Percentiles rank a stretch among this genome's conserved stretches.
These are phyloP conservation scores for Spergularia bocconei DNA, from an alignment of 148 eudicot genomes.

Conservation along the genomic window DNA sequence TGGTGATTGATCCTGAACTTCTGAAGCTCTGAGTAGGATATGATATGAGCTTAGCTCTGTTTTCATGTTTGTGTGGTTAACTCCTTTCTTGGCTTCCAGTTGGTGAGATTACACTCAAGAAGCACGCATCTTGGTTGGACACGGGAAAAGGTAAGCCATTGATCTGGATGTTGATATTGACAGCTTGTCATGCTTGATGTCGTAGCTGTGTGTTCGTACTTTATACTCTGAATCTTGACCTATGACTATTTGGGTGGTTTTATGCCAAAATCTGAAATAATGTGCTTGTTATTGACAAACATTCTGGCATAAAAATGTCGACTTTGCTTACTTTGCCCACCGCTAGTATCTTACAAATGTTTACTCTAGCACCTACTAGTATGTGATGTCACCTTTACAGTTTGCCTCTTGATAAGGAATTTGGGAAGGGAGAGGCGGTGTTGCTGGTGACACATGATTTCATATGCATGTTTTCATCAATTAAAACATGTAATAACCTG, in stretches of 20 bases:
- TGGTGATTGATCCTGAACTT: neutral
- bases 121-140: constrained; percentile 77
- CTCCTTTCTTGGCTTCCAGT: constrained; percentile 35
- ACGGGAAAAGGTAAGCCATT: constrained; percentile 69
- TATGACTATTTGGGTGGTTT: neutral
- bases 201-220: neutral
- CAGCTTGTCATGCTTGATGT: neutral
- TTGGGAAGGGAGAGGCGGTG: neutral
- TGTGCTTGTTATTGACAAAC: neutral
- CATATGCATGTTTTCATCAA: neutral
- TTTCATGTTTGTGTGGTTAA: neutral
- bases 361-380: neutral
- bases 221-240: neutral
- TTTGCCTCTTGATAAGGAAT: neutral
- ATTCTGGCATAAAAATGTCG: neutral
- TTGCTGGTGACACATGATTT: too few relatives aligned
- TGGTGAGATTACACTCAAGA: constrained; percentile 71
- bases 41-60: constrained; percentile 10
- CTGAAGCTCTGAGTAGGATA: neutral
- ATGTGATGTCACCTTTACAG: too few relatives aligned
- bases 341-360: neutral
- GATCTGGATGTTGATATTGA: neutral
- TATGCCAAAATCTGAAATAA: neutral
- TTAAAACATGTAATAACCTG: neutral
- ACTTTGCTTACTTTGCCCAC: too few relatives aligned